Evolutionary conservation across 768 basidiomycete species (phyloP), one percentile per base, ranked within the genome.

Genomic region (Pisolithus orientalis): DNA sequence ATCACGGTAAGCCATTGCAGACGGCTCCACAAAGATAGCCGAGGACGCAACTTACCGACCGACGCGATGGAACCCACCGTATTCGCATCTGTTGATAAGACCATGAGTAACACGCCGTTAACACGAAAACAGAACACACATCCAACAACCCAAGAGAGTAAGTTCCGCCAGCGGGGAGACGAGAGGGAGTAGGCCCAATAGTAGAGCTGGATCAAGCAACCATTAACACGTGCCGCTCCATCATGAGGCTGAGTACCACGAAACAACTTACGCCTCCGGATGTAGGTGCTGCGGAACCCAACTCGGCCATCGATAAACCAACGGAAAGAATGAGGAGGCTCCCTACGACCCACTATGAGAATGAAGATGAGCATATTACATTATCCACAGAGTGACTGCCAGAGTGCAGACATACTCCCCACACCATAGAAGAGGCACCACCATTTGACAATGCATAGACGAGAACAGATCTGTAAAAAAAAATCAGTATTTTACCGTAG

Each of bases 91-190:
- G 45, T 45, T 4, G 27, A 39, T 9, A 32, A 25, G 38, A 6
- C 32, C 25, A 50, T 31, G 28, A 48, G 40, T 14, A 21, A 25
- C 11, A 21, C 47, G 51, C 31, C 24, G 29, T 13, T 13, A 10
- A 6, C 28, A 47, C 4, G 10, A 6, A 29, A 0, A 27, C 11
- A 1, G 16, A 17, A 69, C 79, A 10, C 57, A 85, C 83, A 85
- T 31, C 84, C 85, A 2, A 86, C 84, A 32, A 85, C 72, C 84
- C 84, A 86, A 7, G 79, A 76, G 16, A 85, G 75, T 6, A 87
- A 64, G 53, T 80, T 80, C 21, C 79, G 70, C 65, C 76, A 85
- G 34, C 75, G 64, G 6, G 79, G 79, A 6, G 80, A 77, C 0
- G 80, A 78, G 4, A 82, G 64, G 0, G 74, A 75, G 55, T 83